Percentiles rank a stretch among this genome's conserved stretches.
Conservation (phyloP, 441 rosid species). For the Breynia disticha region DNA sequence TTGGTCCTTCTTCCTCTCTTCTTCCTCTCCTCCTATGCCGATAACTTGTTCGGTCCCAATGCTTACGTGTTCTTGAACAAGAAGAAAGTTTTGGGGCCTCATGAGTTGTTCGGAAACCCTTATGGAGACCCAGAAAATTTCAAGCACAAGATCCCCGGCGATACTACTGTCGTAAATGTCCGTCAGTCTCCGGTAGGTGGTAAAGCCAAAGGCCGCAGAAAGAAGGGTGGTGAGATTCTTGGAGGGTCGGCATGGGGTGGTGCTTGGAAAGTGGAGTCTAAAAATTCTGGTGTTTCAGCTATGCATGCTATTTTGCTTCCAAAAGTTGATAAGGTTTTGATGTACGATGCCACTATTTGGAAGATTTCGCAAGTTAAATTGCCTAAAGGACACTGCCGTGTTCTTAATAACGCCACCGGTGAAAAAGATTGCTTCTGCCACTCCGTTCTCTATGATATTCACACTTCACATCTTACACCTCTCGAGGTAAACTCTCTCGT, state of each 20-base stretch:
- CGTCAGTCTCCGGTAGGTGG: background rate
- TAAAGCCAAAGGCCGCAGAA: background rate
- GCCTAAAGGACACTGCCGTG: constrained; percentile 35
- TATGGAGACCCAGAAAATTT: constrained; percentile 21
- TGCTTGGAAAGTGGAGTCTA: constrained; percentile 39
- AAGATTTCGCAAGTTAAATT: constrained; percentile 34
- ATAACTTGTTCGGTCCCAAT: background rate
- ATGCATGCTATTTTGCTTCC: constrained; percentile 75
- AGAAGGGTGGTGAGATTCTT: background rate
- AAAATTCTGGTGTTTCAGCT: constrained; percentile 62
- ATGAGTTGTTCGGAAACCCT: constrained; percentile 21
- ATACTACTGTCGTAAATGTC: background rate
- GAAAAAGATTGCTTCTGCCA: constrained; percentile 55
- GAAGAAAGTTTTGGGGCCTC: constrained; percentile 14
- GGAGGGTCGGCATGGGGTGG: constrained; percentile 22
- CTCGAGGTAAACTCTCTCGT: constrained; percentile 24
- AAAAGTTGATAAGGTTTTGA: constrained; percentile 40
- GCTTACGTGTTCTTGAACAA: background rate
- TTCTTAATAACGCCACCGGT: constrained; percentile 22
- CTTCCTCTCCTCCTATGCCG: constrained; percentile 2
- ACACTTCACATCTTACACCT: constrained; percentile 28
- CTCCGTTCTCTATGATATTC: constrained; percentile 40
- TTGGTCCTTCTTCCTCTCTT: constrained; percentile 5
- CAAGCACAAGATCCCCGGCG: constrained; percentile 5
- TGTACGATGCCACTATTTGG: constrained; percentile 69